Evolutionary conservation across 164 flowering plant genomes (phyloP), one percentile per base, ranked within the genome.

Genomic region (Akebia trifoliata): DNA sequence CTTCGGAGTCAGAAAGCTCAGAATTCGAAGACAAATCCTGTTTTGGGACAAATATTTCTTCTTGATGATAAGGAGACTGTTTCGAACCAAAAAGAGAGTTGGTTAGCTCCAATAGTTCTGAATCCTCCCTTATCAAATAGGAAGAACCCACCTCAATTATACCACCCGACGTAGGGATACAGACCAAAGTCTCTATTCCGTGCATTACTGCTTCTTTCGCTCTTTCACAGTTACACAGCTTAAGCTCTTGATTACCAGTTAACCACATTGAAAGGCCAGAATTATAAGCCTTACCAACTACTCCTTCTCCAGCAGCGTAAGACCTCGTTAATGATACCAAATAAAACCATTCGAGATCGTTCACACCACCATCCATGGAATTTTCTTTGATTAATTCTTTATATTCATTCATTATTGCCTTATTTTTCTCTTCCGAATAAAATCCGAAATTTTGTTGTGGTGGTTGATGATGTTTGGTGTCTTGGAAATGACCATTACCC

Each of bases 401-500:
- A 48, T 64, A 42, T 14, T 75, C 76, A 17, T 59, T 69, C 69
- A 64, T 36, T 18, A 56, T 61, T 49, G n/a, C n/a, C n/a, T n/a
- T n/a, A n/a, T 47, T 73, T 44, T 47, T 73, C 21, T 72, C 36
- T 22, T 68, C 74, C 6, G 54, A 43, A 35, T 29, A 40, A 3
- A n/a, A 3, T 20, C 38, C 60, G 3, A 40, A 10, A 1, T 26
- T 39, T 57, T 31, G 40, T n/a, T 5, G 55, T n/a, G n/a, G 0
- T 8, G 1, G 17, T n/a, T 29, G 29, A 45, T 20, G 28, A 5
- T 42, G 54, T 9, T 44, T 53, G 11, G 58, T 39, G n/a, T 81
- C 80, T 28, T 74, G 74, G 43, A 78, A 82, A 63, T 83, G 76
- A 44, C 97, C 97, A 47, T 85, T 92, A 0, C 74, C 95, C 88